Base-by-base conservation (phyloP, 495 filamentous ascomycete genomes). In the Aspergillus coremiiformis region DNA sequence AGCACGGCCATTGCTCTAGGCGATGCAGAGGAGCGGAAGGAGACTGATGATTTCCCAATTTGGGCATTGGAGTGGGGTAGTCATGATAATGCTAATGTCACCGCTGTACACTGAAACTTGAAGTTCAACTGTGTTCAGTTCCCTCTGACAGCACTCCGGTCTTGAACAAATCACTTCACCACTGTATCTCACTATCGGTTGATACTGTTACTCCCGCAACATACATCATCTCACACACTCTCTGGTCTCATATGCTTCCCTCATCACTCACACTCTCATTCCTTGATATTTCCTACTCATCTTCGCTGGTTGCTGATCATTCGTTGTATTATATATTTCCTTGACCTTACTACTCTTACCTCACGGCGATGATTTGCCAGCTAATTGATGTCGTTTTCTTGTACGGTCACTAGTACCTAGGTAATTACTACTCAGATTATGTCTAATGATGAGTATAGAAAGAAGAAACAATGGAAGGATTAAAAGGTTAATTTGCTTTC, bases 41-140 rank as follows among this genome's bases (percentile, higher is more conserved):
- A 51, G 35, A 65, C 58, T 21, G 55, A 61, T 10, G 68, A 66
- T 9, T 61, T 71, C 49, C 71, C 71, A 4, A 52, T 73, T 11
- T 76, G 73, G 73, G 65, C 73, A 0, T 60, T 71, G 32, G 69
- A 68, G 20, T 74, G 71, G 71, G 59, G 56, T 4, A 27, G 24
- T 33, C 60, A 65, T 32, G 70, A 73, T 23, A 57, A 49, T 20
- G 51, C 47, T 30, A 67, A 59, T 21, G 42, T 74, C 35, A 63
- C 67, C 43, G 49, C 70, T 22, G 71, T 70, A 41, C 70, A 71
- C 52, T 76, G 56, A 70, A 37, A 71, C 52, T 76, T 55, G 69
- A 37, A 17, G 14, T 41, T 2, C 23, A 15, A n/a, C 52, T 39
- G 26, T 15, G 12, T 37, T 19, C 23, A 14, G 14, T 21, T 21